Percentiles rank a stretch among this genome's conserved stretches.
Conservation (phyloP, 2,329 filamentous ascomycete species). For the Nemania sp. region DNA sequence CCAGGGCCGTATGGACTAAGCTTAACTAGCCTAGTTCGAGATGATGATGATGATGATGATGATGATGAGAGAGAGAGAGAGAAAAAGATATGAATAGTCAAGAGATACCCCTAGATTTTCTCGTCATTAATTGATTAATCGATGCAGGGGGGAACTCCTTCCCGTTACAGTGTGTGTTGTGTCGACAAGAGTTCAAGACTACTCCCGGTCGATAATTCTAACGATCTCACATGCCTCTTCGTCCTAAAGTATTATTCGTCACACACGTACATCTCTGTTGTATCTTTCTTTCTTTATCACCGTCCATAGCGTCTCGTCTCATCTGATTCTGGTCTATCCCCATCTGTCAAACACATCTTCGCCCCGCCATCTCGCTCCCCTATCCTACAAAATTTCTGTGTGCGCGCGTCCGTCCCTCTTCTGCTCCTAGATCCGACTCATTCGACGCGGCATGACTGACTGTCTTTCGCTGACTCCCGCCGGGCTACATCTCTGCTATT, state of each 20-base stretch:
- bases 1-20: too few relatives aligned
- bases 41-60: neutral
- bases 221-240: too few relatives aligned
- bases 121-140: neutral
- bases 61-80: neutral
- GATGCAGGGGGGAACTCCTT: too few relatives aligned
- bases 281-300: too few relatives aligned
- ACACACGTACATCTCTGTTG: too few relatives aligned
- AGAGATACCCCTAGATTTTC: slow-evolving; percentile 22
- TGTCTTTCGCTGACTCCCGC: neutral
- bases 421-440: slow-evolving; percentile 1
- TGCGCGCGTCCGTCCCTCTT: neutral
- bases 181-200: too few relatives aligned
- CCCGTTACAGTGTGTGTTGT: neutral
- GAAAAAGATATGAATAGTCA: neutral
- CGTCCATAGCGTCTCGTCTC: neutral
- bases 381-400: neutral
- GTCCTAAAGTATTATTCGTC: too few relatives aligned
- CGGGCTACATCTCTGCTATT: neutral
- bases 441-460: neutral
- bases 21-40: too few relatives aligned
- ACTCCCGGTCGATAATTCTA: too few relatives aligned
- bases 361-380: neutral
- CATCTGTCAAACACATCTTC: slow-evolving; percentile 10
- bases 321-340: slow-evolving; percentile 11